Evolutionary conservation across 345 rosid genomes (phyloP).

Genomic region (Durio zibethinus): DNA sequence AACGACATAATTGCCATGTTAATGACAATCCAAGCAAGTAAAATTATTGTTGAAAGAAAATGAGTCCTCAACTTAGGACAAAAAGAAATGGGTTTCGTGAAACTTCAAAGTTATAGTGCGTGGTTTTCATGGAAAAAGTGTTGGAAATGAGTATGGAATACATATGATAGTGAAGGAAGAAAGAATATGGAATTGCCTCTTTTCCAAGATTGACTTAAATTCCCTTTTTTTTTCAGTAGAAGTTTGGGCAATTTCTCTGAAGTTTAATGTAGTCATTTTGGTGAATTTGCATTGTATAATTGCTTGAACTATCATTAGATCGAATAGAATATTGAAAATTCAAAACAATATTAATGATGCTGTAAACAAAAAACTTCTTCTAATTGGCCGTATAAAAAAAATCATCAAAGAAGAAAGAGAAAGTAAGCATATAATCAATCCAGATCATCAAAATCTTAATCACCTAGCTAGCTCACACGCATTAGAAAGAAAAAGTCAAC

Average conservation of each 20-base stretch:
- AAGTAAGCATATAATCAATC: not conserved
- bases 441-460: not conserved
- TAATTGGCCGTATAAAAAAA: not conserved
- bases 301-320: not conserved
- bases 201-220: not conserved
- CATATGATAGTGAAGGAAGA: not conserved
- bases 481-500: constrained; percentile 5
- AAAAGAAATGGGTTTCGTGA: not conserved
- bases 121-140: not conserved
- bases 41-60: not conserved
- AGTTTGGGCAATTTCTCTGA: not conserved
- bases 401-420: not conserved
- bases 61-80: not conserved
- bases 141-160: not conserved
- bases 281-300: not conserved
- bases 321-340: not conserved
- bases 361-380: not conserved
- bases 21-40: not conserved
- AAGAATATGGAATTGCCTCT: not conserved
- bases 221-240: not conserved
- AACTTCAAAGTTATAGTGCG: not conserved
- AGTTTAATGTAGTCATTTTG: not conserved
- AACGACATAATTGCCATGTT: not conserved
- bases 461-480: not conserved
- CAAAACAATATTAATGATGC: not conserved